Percentiles rank a stretch among this genome's conserved stretches.
These are phyloP conservation scores for Tylopilus rubrobrunneus DNA, from an alignment of 768 basidiomycete genomes.

Conservation along the genomic window DNA sequence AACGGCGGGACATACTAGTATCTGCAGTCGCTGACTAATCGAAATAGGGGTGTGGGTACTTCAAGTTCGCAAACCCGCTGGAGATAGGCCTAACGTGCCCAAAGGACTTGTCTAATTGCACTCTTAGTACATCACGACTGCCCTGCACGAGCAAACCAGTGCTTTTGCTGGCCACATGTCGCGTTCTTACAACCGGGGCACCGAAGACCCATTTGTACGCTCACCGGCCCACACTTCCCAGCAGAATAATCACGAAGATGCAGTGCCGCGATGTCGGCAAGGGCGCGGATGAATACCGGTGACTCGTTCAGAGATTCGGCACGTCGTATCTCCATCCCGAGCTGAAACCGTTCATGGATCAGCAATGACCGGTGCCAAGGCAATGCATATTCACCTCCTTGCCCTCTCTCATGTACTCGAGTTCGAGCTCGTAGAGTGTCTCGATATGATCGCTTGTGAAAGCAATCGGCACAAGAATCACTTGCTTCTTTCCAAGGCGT, in stretches of 20 bases:
- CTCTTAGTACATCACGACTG: conserved; percentile 30
- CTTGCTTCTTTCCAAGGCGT: conserved; percentile 69
- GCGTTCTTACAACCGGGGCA: conserved; percentile 94
- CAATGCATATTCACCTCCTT: conserved; percentile 60
- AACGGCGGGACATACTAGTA: not conserved
- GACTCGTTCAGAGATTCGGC: conserved; percentile 93
- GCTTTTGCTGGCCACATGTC: conserved; percentile 83
- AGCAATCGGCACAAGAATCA: conserved; percentile 88
- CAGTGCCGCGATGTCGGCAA: conserved; percentile 84
- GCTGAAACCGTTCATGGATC: conserved; percentile 41
- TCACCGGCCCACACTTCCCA: conserved; percentile 59
- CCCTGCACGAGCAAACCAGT: conserved; percentile 84
- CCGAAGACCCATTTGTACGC: conserved; percentile 77
- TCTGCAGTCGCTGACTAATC: conserved; percentile 26
- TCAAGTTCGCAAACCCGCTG: too few relatives aligned
- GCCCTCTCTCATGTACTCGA: conserved; percentile 91
- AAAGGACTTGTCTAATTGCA: not conserved
- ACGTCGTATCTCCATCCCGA: conserved; percentile 85
- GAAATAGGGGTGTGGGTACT: not conserved
- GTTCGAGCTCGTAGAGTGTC: conserved; percentile 93
- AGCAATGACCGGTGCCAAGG: not conserved
- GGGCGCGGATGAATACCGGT: conserved; percentile 90
- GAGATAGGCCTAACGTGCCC: not conserved
- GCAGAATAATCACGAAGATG: conserved; percentile 66
- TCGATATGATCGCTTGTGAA: conserved; percentile 99